Conservation (phyloP, 1,284 basidiomycete genomes). For the Pisolithus thermaeus region DNA sequence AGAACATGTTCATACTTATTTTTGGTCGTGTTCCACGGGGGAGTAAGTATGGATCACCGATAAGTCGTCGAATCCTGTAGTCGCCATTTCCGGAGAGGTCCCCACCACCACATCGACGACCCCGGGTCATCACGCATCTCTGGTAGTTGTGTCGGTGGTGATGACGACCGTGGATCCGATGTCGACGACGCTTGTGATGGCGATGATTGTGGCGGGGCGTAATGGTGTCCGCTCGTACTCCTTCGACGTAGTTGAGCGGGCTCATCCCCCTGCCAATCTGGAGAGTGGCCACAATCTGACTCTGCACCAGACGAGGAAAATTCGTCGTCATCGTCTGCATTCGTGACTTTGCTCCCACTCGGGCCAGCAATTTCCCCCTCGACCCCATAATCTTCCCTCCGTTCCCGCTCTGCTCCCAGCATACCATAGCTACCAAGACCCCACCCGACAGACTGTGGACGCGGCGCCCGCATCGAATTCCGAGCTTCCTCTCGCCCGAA, state of each 20-base stretch:
- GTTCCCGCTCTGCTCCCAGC: constrained; percentile 29
- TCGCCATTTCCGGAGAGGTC: constrained; percentile 66
- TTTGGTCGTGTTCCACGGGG: too few relatives aligned
- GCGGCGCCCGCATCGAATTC: constrained; percentile 21
- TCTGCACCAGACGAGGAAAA: not conserved
- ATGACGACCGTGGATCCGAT: not conserved
- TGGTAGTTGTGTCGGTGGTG: constrained; percentile 10
- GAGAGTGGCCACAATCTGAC: too few relatives aligned
- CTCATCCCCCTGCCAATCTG: too few relatives aligned
- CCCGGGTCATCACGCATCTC: constrained; percentile 14
- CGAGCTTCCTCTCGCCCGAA: constrained; percentile 38
- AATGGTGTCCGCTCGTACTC: too few relatives aligned
- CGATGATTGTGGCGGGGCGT: too few relatives aligned
- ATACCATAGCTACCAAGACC: constrained; percentile 68
- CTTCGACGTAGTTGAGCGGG: too few relatives aligned
- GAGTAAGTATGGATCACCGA: constrained; percentile 23
- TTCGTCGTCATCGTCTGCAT: constrained; percentile 14
- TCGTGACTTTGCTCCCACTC: constrained; percentile 6
- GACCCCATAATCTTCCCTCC: constrained; percentile 13
- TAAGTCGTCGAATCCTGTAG: constrained; percentile 71
- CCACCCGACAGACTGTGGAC: constrained; percentile 46
- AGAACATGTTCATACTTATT: too few relatives aligned
- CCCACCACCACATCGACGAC: constrained; percentile 69
- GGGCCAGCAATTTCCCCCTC: constrained; percentile 8
- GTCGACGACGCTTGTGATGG: not conserved